A percentile compares a stretch with the other conserved stretches of the same genome.
Evolutionary conservation across 139 green algal genomes (phyloP).

Genomic region (Picochlorum costavermella): DNA sequence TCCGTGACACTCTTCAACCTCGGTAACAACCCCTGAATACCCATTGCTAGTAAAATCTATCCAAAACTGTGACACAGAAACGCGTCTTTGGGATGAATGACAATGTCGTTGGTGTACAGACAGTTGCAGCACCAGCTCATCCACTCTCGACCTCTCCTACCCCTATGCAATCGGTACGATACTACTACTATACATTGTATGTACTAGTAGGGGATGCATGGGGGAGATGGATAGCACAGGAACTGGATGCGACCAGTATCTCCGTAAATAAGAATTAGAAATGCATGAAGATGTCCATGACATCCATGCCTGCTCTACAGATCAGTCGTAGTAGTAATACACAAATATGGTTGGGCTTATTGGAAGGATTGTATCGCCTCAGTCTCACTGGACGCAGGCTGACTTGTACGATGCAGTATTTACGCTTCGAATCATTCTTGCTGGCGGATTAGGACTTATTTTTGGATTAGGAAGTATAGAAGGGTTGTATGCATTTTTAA

Average conservation of each 20-base stretch:
- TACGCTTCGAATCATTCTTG: conserved; percentile 17
- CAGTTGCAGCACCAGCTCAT: no score
- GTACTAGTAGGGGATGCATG: no score
- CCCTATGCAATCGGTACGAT: no score
- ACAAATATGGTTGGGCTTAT: conserved; percentile 4
- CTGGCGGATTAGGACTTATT: conserved; percentile 4
- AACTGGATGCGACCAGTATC: background rate
- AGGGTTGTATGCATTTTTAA: conserved; percentile 12
- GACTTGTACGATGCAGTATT: conserved; percentile 23
- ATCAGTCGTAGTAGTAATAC: background rate
- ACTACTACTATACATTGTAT: no score
- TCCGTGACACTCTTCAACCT: conserved; percentile 61
- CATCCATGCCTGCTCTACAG: no score
- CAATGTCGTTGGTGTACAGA: no score
- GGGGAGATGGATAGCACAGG: no score
- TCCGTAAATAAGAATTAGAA: background rate
- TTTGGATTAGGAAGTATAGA: conserved; percentile 17
- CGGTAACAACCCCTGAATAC: conserved; percentile 75
- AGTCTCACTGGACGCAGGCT: background rate
- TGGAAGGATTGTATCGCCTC: conserved; percentile 6
- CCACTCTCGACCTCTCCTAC: no score
- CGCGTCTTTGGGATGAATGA: no score
- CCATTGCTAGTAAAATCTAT: conserved; percentile 48
- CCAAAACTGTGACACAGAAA: no score
- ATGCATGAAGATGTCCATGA: background rate